These are phyloP conservation scores for Erodium maritimum DNA, from an alignment of 345 rosid genomes.

Conservation along the genomic window DNA sequence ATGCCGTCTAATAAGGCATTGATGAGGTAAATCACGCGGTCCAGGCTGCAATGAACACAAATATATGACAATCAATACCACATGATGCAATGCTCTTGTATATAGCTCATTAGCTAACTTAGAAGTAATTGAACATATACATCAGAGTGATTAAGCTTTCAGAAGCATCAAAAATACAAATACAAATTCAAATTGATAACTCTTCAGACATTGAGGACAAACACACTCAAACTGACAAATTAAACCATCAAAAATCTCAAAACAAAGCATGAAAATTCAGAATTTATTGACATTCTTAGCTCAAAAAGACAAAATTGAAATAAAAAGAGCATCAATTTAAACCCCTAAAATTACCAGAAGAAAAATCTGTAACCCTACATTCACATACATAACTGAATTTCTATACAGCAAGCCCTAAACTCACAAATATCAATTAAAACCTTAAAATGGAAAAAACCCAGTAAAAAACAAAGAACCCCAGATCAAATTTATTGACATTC, in stretches of 20 bases:
- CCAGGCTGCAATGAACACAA: constrained; percentile 55
- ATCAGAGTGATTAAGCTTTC: no score
- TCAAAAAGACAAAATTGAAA: no score
- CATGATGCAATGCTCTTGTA: not conserved
- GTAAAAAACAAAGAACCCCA: not conserved
- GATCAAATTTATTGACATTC: no score
- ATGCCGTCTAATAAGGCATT: constrained; percentile 63
- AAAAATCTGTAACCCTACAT: not conserved
- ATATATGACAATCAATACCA: not conserved
- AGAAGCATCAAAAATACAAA: no score
- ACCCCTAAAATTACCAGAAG: no score
- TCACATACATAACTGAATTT: not conserved
- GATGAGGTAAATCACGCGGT: constrained; percentile 52
- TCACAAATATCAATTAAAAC: not conserved
- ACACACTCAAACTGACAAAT: not conserved
- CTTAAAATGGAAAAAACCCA: not conserved
- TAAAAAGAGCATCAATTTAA: no score
- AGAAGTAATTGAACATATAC: not conserved
- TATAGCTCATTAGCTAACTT: not conserved
- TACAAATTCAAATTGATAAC: not conserved
- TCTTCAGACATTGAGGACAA: no score
- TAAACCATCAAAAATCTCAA: not conserved
- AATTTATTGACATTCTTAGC: no score
- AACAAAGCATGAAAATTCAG: no score
- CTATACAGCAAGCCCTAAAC: not conserved